Base-by-base conservation (phyloP, 352 stramenopile species). In the Phytophthora pluvialis region DNA sequence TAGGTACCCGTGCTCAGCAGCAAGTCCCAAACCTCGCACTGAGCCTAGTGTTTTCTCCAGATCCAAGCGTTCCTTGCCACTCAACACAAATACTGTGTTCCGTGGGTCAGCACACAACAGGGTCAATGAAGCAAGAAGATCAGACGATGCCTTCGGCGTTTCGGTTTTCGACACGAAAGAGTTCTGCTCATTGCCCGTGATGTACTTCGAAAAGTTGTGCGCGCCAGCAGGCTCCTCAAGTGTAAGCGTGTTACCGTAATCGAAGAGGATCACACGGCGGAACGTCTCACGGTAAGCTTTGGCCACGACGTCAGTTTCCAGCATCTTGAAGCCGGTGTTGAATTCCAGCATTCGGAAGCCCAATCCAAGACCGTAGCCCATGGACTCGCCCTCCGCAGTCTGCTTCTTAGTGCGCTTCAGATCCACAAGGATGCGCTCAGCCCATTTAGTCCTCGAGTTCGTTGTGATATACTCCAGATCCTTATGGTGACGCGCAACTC, bases 11-110 rank as follows among this genome's bases (percentile, higher is more conserved):
- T 99, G 97, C 73, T 99, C 98, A 18, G 97, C 97, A 5, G 96
- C 97, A 31, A 99, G 77, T 42, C 97, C 97, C 21, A 99, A 80
- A 35, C 97, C 91, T 16, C 94, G 90, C 36, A 99, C 97, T 16
- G 90, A 92, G 7, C 94, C 93, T 21, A 99, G 75, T 0, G 88
- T 97, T 51, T 96, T 94, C 46, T 98, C 90, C 50, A 99, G 61
- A 64, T 98, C 96, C 38, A 92, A 83, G 18, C 95, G 90, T 70
- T 99, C 96, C 52, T 98, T 97, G 9, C 98, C 98, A 72, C 91
- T 99, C 1, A 99, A 78, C 15, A 99, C 95, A 80, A 99, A 99
- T 5, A 99, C 97, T n/a, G 91, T 96, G 80, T 99, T 99, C 35
- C 96, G 86, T 12, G 93, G 91, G 64, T 99, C 97, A 11, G 77